Conservation (phyloP, 2,329 filamentous ascomycete species). For the Hypoxylon sp. region DNA sequence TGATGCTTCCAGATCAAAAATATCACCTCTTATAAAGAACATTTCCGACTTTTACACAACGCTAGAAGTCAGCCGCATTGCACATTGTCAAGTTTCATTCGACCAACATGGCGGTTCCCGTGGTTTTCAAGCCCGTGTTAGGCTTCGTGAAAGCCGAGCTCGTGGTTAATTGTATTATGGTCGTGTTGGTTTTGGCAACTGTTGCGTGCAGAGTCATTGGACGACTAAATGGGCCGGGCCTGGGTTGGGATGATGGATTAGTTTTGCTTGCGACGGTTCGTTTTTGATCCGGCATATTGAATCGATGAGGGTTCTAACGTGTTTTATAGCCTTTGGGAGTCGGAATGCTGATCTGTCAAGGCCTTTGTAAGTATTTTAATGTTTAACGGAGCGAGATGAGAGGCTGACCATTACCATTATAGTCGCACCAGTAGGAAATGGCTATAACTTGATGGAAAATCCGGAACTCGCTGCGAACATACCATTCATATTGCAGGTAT, state of each 20-base stretch:
- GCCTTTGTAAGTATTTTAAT: constrained; percentile 35
- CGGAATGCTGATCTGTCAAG: constrained; percentile 42
- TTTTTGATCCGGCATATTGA: background rate
- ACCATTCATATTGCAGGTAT: constrained; percentile 41
- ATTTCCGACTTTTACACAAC: constrained; percentile 11
- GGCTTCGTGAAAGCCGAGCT: constrained; percentile 52
- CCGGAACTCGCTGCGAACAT: constrained; percentile 42
- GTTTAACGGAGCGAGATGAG: background rate
- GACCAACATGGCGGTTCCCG: constrained; percentile 39
- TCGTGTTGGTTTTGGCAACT: constrained; percentile 51
- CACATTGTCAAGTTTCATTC: constrained; percentile 8
- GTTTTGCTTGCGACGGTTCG: constrained; percentile 50
- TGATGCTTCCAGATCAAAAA: background rate
- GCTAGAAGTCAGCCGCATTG: constrained; percentile 15
- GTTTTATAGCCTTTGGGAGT: constrained; percentile 38
- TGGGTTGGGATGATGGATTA: constrained; percentile 55
- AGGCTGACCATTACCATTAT: constrained; percentile 3
- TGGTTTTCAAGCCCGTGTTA: constrained; percentile 34
- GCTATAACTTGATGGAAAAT: constrained; percentile 34
- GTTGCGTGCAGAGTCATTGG: constrained; percentile 51
- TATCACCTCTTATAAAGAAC: constrained; percentile 24
- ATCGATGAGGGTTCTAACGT: constrained; percentile 7
- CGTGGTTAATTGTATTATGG: constrained; percentile 53
- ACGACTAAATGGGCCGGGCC: constrained; percentile 53
- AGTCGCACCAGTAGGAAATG: constrained; percentile 42